A percentile compares a stretch with the other conserved stretches of the same genome.
These are phyloP conservation scores for Ophiosphaerella korrae DNA, from an alignment of 2,329 filamentous ascomycete genomes.

Conservation along the genomic window DNA sequence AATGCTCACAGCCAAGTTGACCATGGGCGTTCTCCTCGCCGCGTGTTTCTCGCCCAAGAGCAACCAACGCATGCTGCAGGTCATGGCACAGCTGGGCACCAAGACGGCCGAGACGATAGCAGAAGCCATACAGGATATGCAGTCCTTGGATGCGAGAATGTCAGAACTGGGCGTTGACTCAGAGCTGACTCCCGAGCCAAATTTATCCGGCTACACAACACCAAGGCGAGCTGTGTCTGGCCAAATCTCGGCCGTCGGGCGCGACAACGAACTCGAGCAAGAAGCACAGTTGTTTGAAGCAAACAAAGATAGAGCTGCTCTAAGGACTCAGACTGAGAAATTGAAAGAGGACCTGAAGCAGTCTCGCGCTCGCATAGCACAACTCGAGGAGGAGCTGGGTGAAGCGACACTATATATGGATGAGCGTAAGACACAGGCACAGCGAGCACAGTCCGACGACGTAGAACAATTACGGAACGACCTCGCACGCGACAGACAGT, in stretches of 20 bases:
- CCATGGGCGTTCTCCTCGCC: conserved; percentile 56
- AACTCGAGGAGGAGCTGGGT: conserved; percentile 55
- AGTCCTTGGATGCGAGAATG: conserved; percentile 43
- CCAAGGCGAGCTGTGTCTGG: conserved; percentile 40
- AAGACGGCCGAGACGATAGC: conserved; percentile 47
- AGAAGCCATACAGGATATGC: conserved; percentile 48
- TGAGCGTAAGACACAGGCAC: conserved; percentile 44
- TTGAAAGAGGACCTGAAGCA: conserved; percentile 51
- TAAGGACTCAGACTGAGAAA: conserved; percentile 49
- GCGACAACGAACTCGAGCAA: conserved; percentile 55
- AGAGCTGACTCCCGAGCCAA: conserved; percentile 41
- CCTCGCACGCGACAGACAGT: conserved; percentile 53
- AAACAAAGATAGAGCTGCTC: conserved; percentile 52
- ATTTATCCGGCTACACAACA: conserved; percentile 39
- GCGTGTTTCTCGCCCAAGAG: conserved; percentile 55
- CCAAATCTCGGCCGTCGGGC: conserved; percentile 30
- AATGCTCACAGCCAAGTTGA: conserved; percentile 49
- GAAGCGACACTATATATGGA: conserved; percentile 54
- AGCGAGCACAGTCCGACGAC: conserved; percentile 48
- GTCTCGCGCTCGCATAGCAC: conserved; percentile 48
- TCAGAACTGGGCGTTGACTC: conserved; percentile 43
- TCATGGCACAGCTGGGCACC: conserved; percentile 46
- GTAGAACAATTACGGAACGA: conserved; percentile 52
- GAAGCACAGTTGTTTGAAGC: conserved; percentile 57
- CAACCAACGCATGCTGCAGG: conserved; percentile 54